These are phyloP conservation scores for Phytopythium chamaehyphon DNA, from an alignment of 352 stramenopile genomes.

Conservation along the genomic window DNA sequence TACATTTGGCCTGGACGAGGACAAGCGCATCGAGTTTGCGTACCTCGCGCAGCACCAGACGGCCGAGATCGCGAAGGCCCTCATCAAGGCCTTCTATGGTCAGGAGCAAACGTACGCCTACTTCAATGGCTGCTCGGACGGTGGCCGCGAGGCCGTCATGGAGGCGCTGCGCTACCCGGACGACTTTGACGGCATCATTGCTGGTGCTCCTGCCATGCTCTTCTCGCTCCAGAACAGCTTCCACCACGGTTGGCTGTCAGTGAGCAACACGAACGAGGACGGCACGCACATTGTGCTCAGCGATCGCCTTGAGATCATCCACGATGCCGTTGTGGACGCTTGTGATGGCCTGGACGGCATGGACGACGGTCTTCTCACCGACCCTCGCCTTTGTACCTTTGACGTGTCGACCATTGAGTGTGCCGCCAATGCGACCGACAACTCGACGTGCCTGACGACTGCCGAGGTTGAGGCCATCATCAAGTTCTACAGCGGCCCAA, in stretches of 20 bases:
- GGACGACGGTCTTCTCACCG: conserved; percentile 23
- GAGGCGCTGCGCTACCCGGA: conserved; percentile 30
- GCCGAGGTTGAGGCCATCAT: conserved; percentile 21
- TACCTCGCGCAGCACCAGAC: conserved; percentile 32
- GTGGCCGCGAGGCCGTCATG: conserved; percentile 30
- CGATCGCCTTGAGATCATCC: conserved; percentile 18
- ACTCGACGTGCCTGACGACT: conserved; percentile 15
- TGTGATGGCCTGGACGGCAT: conserved; percentile 25
- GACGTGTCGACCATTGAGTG: conserved; percentile 16
- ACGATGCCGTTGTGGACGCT: conserved; percentile 18
- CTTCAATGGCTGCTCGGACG: conserved; percentile 38
- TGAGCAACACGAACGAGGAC: conserved; percentile 19
- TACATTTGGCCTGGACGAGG: conserved; percentile 18
- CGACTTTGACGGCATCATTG: conserved; percentile 33
- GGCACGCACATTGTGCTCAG: conserved; percentile 17
- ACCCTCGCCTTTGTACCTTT: conserved; percentile 27
- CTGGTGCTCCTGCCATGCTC: conserved; percentile 27
- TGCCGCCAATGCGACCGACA: conserved; percentile 1
- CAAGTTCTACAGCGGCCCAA: conserved; percentile 36
- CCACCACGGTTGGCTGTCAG: conserved; percentile 26
- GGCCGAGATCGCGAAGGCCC: conserved; percentile 24
- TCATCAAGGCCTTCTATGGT: conserved; percentile 31
- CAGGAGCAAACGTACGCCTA: conserved; percentile 28
- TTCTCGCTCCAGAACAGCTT: conserved; percentile 35
- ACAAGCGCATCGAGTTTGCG: conserved; percentile 21